These are phyloP conservation scores for Hygrocybe punicea DNA, from an alignment of 768 basidiomycete species.

Conservation along the genomic window DNA sequence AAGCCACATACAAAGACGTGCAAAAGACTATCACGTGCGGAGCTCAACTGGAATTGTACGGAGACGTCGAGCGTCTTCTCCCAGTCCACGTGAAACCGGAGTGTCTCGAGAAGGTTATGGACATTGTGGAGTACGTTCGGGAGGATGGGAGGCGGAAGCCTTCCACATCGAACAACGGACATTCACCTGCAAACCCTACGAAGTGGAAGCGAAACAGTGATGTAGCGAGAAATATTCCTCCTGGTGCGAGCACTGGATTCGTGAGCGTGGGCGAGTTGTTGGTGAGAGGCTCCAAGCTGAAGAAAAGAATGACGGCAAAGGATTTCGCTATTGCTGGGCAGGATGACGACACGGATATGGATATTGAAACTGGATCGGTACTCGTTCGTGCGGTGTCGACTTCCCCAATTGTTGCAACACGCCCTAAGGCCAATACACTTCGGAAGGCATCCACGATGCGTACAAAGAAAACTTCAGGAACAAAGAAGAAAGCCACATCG, in stretches of 20 bases:
- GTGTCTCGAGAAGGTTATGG: slow-evolving; percentile 78
- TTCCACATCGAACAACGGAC: slow-evolving; percentile 30
- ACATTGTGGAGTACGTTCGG: slow-evolving; percentile 69
- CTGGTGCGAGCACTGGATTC: slow-evolving; percentile 68
- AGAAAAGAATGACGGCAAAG: slow-evolving; percentile 40
- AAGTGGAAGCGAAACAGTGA: slow-evolving; percentile 75
- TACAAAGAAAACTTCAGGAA: slow-evolving; percentile 24
- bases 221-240: slow-evolving; percentile 65
- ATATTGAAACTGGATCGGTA: slow-evolving; percentile 56
- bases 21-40: slow-evolving; percentile 85
- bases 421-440: slow-evolving; percentile 37
- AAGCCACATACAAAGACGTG: slow-evolving; percentile 80
- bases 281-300: slow-evolving; percentile 45
- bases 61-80: slow-evolving; percentile 84
- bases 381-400: slow-evolving; percentile 50
- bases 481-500: slow-evolving; percentile 15
- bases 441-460: slow-evolving; percentile 47
- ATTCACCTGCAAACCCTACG: slow-evolving; percentile 33
- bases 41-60: slow-evolving; percentile 84
- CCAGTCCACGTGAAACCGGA: slow-evolving; percentile 74
- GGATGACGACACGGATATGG: slow-evolving; percentile 67
- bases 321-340: slow-evolving; percentile 53
- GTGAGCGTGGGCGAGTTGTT: slow-evolving; percentile 64
- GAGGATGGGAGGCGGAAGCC: slow-evolving; percentile 42
- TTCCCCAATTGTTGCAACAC: slow-evolving; percentile 27